Evolutionary conservation across 495 filamentous ascomycete species (phyloP), one percentile per base, ranked within the genome.

Genomic region (Echria macrotheca): DNA sequence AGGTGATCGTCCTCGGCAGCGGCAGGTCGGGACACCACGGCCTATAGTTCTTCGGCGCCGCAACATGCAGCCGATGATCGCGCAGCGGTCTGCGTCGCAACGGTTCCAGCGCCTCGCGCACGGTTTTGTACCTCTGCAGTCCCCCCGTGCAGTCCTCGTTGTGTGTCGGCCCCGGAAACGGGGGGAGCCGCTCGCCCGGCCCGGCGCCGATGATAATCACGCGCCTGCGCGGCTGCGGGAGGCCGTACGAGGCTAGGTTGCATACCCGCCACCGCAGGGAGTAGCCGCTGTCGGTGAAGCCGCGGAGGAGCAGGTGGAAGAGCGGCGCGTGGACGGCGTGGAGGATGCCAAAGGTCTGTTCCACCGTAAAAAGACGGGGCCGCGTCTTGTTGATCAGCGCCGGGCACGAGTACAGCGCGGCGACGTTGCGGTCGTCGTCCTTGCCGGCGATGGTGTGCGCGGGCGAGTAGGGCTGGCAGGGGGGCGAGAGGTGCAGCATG

Each of bases 401-500:
- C 0, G 61, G 61, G 4, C 85, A 78, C 0, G 80, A 80, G 55
- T 85, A 90, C 0, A 91, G 66, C 0, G 83, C 78, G 0, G 84
- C 83, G 0, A 78, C 80, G 47, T 95, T 95, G 5, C 64, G 70
- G 2, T 91, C 88, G 39, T 94, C 89, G 29, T 87, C 73, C 8
- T 73, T 68, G 1, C 80, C 78, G 0, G 70, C 54, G 2, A 74
- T 63, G 0, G 87, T 91, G 48, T 96, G 86, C 0, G 86, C 87
- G 0, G 82, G 80, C 0, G 87, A 94, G 65, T 84, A 95, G 5
- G 78, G 79, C 50, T 93, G 87, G 42, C 91, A 97, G 0, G 91
- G 91, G 0, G 89, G 88, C 0, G 87, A 93, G 0, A 91, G 62
- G 47, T 96, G 91, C 2, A 85, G 69, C 15, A 95, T 69, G 55